Evolutionary conservation across 2,329 filamentous ascomycete species (phyloP).

Genomic region (Botrytis medusae): DNA sequence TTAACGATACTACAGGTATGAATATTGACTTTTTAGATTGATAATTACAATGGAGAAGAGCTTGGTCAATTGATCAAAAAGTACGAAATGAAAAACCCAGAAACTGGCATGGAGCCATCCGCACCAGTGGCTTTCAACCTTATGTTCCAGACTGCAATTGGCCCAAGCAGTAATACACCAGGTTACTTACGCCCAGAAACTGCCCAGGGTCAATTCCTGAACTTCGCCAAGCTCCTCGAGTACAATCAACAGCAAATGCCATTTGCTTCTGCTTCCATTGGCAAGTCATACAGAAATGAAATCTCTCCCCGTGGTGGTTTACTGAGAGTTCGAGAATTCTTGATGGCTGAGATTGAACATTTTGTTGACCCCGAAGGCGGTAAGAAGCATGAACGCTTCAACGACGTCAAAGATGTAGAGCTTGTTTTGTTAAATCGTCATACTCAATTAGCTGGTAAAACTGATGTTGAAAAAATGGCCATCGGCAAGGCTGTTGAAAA

Average conservation of each 20-base stretch:
- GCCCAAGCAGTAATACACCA: slow-evolving; percentile 81
- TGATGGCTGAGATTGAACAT: slow-evolving; percentile 99
- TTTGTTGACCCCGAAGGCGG: slow-evolving; percentile 92
- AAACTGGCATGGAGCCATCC: slow-evolving; percentile 71
- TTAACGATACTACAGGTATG: background rate
- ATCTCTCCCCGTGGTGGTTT: slow-evolving; percentile 92
- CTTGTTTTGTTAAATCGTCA: slow-evolving; percentile 81
- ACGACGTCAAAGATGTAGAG: slow-evolving; percentile 80
- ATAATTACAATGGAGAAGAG: slow-evolving; percentile 88
- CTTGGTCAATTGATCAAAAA: slow-evolving; percentile 87
- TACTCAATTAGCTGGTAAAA: slow-evolving; percentile 84
- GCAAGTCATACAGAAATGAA: slow-evolving; percentile 97
- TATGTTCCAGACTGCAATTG: slow-evolving; percentile 97
- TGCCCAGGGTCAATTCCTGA: slow-evolving; percentile 95
- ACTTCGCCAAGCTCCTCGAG: slow-evolving; percentile 93
- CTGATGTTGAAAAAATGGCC: slow-evolving; percentile 66
- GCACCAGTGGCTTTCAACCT: slow-evolving; percentile 93
- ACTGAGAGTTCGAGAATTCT: slow-evolving; percentile 90
- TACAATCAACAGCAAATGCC: slow-evolving; percentile 96
- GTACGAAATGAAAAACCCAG: slow-evolving; percentile 86
- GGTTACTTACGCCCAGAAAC: slow-evolving; percentile 92
- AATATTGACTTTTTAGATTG: slow-evolving; percentile 56
- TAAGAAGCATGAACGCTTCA: slow-evolving; percentile 91
- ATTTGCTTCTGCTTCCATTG: slow-evolving; percentile 94
- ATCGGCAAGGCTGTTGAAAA: slow-evolving; percentile 84